A percentile compares a stretch with the other conserved stretches of the same genome.
Conservation (phyloP, 2,329 filamentous ascomycete species). For the Trichophyton schoenleinii region DNA sequence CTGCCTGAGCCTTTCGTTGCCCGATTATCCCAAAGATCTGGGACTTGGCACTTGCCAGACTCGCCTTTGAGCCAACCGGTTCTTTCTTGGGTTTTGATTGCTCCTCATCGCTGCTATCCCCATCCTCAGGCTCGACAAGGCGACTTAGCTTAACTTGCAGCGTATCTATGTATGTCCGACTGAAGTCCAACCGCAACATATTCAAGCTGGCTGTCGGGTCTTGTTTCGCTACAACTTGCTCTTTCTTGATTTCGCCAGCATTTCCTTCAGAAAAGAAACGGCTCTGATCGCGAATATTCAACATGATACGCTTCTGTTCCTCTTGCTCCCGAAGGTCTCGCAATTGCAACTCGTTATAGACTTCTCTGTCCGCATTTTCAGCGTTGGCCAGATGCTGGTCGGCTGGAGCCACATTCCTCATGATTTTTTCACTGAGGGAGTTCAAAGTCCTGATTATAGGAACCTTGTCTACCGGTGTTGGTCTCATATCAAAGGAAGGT, state of each 20-base stretch:
- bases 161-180: conserved; percentile 34
- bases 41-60: conserved; percentile 44
- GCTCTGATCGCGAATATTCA: conserved; percentile 80
- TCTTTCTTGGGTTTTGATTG: conserved; percentile 34
- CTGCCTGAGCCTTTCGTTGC: conserved; percentile 41
- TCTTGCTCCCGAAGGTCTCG: conserved; percentile 66
- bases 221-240: conserved; percentile 53
- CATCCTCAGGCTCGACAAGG: conserved; percentile 42
- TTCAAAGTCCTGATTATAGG: conserved; percentile 86
- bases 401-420: conserved; percentile 71
- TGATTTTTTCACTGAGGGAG: conserved; percentile 80
- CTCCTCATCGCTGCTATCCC: conserved; percentile 53
- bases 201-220: conserved; percentile 56
- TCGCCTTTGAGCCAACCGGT: conserved; percentile 54
- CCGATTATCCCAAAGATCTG: conserved; percentile 48
- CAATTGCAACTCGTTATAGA: conserved; percentile 62
- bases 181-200: conserved; percentile 50
- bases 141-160: conserved; percentile 57
- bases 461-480: conserved; percentile 58
- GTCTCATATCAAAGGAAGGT: conserved; percentile 82
- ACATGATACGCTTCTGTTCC: conserved; percentile 62
- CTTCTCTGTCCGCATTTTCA: conserved; percentile 57
- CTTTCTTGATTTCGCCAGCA: conserved; percentile 32
- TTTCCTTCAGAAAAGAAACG: conserved; percentile 56
- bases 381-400: conserved; percentile 56